phyloP scores from a whole-genome alignment of 108 stramenopile species.

The Nitzschia palea region DNA sequence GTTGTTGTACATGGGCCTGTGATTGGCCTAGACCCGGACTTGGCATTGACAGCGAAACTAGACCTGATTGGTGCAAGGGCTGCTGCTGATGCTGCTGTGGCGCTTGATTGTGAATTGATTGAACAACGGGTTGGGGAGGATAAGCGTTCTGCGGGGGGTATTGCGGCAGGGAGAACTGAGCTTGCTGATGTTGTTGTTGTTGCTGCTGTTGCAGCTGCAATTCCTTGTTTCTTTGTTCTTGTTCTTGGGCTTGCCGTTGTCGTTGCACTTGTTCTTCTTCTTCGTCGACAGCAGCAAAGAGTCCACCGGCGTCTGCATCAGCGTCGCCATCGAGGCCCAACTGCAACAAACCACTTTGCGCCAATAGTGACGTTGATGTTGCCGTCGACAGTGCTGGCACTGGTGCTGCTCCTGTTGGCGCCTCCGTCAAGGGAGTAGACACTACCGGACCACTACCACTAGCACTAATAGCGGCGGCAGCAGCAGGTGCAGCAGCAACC shows the following conservation, averaged over 20 bases:
- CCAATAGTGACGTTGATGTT: conserved; percentile 12
- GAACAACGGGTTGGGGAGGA: no score
- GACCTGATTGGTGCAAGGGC: neutral
- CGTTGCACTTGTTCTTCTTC: conserved; percentile 33
- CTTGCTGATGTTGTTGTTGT: conserved; percentile 20
- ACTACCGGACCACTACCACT: neutral
- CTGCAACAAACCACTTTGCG: conserved; percentile 28
- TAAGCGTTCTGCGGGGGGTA: conserved; percentile 20
- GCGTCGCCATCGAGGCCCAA: neutral
- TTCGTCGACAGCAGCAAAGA: conserved; percentile 63
- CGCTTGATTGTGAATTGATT: no score
- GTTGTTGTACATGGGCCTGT: conserved; percentile 1
- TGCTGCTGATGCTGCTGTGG: conserved; percentile 10
- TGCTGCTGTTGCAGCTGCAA: conserved; percentile 32
- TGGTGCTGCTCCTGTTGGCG: neutral
- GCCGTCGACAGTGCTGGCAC: conserved; percentile 1
- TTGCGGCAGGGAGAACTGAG: conserved; percentile 27
- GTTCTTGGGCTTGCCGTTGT: neutral
- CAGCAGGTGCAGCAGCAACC: neutral
- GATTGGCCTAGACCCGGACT: conserved; percentile 10
- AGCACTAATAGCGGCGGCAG: neutral
- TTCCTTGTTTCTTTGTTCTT: conserved; percentile 26
- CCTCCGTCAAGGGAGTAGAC: neutral
- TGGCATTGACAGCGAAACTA: neutral
- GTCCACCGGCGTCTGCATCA: conserved; percentile 36